Conservation (phyloP, 2,329 filamentous ascomycete genomes). For the Zasmidium citrigriseum region DNA sequence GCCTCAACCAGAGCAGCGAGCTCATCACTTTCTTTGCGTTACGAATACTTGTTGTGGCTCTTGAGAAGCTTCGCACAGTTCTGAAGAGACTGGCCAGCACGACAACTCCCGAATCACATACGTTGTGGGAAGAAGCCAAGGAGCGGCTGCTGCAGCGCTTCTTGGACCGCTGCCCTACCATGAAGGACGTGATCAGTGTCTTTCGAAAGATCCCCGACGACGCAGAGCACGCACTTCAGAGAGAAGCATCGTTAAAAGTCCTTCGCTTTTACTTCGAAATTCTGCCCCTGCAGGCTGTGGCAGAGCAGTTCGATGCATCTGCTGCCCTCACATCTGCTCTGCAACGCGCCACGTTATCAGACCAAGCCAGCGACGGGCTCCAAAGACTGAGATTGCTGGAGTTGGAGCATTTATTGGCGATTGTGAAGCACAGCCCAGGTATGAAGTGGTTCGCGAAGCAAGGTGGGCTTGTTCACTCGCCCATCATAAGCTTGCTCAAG, state of each 20-base stretch:
- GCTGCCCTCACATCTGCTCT: slow-evolving; percentile 70
- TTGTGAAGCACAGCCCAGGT: slow-evolving; percentile 76
- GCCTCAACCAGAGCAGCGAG: slow-evolving; percentile 74
- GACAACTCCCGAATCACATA: slow-evolving; percentile 38
- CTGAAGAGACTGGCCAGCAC: slow-evolving; percentile 58
- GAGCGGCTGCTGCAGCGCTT: slow-evolving; percentile 72
- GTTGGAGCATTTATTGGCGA: slow-evolving; percentile 76
- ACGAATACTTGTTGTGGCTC: slow-evolving; percentile 73
- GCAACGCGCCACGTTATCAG: slow-evolving; percentile 38
- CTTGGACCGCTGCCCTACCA: slow-evolving; percentile 72
- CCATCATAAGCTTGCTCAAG: slow-evolving; percentile 70
- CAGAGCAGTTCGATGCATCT: slow-evolving; percentile 87
- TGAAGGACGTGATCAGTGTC: slow-evolving; percentile 75
- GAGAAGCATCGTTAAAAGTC: slow-evolving; percentile 76
- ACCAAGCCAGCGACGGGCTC: slow-evolving; percentile 45
- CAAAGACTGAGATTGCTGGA: slow-evolving; percentile 55
- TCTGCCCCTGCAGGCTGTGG: slow-evolving; percentile 74
- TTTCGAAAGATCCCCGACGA: slow-evolving; percentile 70
- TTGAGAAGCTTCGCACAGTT: slow-evolving; percentile 72
- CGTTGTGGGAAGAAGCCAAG: slow-evolving; percentile 69
- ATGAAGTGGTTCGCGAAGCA: slow-evolving; percentile 89
- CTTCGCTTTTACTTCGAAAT: slow-evolving; percentile 83
- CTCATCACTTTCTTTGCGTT: slow-evolving; percentile 83
- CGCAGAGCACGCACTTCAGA: slow-evolving; percentile 65
- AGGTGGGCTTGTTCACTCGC: slow-evolving; percentile 63